A percentile compares a stretch with the other conserved stretches of the same genome.
Conservation (phyloP, 148 eudicot species). For the Persicaria tinctoria region DNA sequence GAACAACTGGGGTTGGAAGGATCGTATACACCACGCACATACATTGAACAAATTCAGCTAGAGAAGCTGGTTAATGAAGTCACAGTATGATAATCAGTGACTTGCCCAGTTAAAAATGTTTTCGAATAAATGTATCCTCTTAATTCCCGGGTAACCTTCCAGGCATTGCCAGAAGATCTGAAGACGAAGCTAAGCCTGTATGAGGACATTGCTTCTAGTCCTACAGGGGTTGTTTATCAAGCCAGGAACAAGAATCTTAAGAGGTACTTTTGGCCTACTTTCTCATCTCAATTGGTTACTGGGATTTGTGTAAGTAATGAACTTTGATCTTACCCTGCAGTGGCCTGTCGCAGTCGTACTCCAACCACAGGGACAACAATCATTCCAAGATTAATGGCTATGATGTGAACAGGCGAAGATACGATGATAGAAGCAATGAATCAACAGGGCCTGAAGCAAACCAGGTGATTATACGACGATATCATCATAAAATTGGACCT, state of each 20-base stretch:
- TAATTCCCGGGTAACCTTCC: constrained; percentile 20
- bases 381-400: constrained; percentile 30
- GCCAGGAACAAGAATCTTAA: constrained; percentile 57
- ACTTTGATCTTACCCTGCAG: background rate
- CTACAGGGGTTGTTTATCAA: constrained; percentile 70
- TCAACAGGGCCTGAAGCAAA: constrained; percentile 29
- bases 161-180: constrained; percentile 93
- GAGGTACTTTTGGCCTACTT: constrained; percentile 30
- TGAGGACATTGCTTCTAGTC: constrained; percentile 71
- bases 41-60: constrained; percentile 89
- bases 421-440: constrained; percentile 46
- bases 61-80: constrained; percentile 93
- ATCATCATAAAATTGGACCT: background rate
- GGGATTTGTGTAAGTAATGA: background rate
- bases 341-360: constrained; percentile 67
- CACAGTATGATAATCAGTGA: constrained; percentile 47
- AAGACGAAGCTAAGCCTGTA: constrained; percentile 85
- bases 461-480: constrained; percentile 38
- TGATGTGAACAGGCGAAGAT: constrained; percentile 36
- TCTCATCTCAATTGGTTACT: background rate
- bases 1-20: constrained; percentile 87
- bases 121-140: constrained; percentile 4
- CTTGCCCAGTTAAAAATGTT: background rate
- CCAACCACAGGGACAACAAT: constrained; percentile 53
- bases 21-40: constrained; percentile 89